Conservation (phyloP, 2,329 filamentous ascomycete species). For the Aspergillus neoniger region DNA sequence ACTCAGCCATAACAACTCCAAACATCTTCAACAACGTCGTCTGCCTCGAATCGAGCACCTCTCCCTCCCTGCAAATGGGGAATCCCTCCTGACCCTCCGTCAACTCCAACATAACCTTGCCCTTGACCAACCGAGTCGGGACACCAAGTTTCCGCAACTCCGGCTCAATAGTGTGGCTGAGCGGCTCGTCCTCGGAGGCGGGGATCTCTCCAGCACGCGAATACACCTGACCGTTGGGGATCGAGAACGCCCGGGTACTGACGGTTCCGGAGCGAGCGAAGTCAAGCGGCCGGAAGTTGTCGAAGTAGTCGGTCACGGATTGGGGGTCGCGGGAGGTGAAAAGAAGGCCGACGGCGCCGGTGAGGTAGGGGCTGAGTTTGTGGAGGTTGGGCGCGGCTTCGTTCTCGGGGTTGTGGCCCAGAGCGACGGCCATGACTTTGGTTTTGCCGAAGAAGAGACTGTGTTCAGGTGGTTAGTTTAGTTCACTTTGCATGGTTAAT, state of each 20-base stretch:
- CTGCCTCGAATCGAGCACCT: constrained; percentile 85
- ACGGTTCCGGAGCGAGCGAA: constrained; percentile 84
- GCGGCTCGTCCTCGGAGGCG: constrained; percentile 76
- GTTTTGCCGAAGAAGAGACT: constrained; percentile 99
- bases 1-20: constrained; percentile 85
- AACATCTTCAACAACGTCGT: constrained; percentile 94
- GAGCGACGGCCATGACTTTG: constrained; percentile 96
- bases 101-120: constrained; percentile 75
- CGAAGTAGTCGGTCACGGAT: constrained; percentile 72
- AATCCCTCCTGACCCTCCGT: constrained; percentile 57
- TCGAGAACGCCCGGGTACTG: constrained; percentile 72
- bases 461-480: constrained; percentile 6
- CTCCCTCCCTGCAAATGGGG: constrained; percentile 79
- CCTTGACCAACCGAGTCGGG: constrained; percentile 84
- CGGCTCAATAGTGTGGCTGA: constrained; percentile 87
- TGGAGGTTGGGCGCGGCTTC: constrained; percentile 79
- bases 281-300: constrained; percentile 72
- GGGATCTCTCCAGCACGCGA: constrained; percentile 76
- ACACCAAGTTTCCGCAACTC: constrained; percentile 86
- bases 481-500: neutral
- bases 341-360: constrained; percentile 83
- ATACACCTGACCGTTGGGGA: constrained; percentile 82
- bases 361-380: constrained; percentile 67
- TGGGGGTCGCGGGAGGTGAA: constrained; percentile 77
- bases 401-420: constrained; percentile 75